Conservation (phyloP, 495 filamentous ascomycete species). For the Penicillium macrosclerotiorum region DNA sequence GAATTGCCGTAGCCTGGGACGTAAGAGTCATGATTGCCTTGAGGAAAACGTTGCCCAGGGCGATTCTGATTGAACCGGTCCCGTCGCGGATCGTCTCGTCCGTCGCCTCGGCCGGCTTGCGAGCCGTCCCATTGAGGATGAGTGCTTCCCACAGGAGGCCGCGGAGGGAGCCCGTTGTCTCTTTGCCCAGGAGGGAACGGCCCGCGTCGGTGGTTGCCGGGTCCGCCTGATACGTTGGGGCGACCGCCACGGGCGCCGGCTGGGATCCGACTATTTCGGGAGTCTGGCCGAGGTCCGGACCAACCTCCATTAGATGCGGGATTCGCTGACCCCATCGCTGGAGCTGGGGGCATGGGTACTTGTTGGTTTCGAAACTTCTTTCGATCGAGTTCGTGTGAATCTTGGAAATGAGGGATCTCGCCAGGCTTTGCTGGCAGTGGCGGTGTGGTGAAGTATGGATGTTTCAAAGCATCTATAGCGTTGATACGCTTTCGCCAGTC, state of each 20-base stretch:
- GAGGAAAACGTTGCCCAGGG: constrained; percentile 24
- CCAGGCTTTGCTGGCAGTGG: constrained; percentile 78
- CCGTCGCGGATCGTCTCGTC: constrained; percentile 29
- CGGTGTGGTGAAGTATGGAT: constrained; percentile 80
- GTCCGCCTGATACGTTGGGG: constrained; percentile 20
- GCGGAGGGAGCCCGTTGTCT: constrained; percentile 40
- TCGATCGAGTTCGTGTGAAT: constrained; percentile 93
- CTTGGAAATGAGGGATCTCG: constrained; percentile 84
- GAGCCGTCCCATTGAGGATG: constrained; percentile 31
- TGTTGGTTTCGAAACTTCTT: constrained; percentile 81
- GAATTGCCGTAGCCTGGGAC: constrained; percentile 33
- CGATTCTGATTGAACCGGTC: constrained; percentile 29
- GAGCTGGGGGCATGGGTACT: constrained; percentile 78
- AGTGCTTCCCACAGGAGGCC: constrained; percentile 28
- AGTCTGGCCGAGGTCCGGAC: constrained; percentile 34
- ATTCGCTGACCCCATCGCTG: constrained; percentile 83
- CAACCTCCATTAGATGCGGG: constrained; percentile 66
- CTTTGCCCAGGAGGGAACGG: constrained; percentile 26
- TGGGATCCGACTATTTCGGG: constrained; percentile 35
- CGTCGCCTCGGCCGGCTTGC: constrained; percentile 26
- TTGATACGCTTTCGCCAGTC: constrained; percentile 88
- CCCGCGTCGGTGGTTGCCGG: constrained; percentile 26
- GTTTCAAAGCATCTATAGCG: constrained; percentile 88
- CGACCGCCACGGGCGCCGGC: constrained; percentile 27
- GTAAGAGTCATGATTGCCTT: constrained; percentile 32